A percentile compares a stretch with the other conserved stretches of the same genome.
phyloP scores from a whole-genome alignment of 2,329 filamentous ascomycete genomes.

The Elsinoe arachidis region DNA sequence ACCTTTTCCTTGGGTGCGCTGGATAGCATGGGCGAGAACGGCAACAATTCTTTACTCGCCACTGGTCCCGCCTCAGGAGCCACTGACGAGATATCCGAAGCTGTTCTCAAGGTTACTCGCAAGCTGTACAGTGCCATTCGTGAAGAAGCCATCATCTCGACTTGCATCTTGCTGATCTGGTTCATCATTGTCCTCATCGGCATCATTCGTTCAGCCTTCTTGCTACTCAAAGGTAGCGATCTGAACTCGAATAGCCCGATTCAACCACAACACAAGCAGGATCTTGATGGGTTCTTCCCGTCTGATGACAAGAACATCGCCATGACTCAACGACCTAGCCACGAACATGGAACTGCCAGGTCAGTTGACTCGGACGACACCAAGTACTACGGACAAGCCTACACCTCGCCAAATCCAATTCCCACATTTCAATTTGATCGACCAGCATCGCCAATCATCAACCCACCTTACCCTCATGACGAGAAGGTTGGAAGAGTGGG shows the following conservation, averaged over 20 bases:
- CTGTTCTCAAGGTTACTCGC: constrained; percentile 60
- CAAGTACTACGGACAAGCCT: constrained; percentile 36
- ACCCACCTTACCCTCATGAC: constrained; percentile 22
- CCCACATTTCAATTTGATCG: constrained; percentile 31
- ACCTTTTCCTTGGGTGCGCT: constrained; percentile 75
- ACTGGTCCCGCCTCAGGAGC: constrained; percentile 59
- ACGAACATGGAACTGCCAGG: constrained; percentile 27
- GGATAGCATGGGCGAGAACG: constrained; percentile 39
- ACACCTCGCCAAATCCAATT: constrained; percentile 38
- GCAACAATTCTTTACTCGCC: constrained; percentile 65
- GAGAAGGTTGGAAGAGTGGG: constrained; percentile 39
- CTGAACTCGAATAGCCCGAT: constrained; percentile 15
- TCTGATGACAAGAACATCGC: constrained; percentile 7
- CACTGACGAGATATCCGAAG: constrained; percentile 71
- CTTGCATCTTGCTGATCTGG: constrained; percentile 66
- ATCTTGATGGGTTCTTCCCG: constrained; percentile 18
- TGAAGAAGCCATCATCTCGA: constrained; percentile 72
- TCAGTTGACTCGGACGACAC: constrained; percentile 36
- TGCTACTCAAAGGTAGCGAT: constrained; percentile 47
- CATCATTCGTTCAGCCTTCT: constrained; percentile 51
- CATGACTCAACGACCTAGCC: constrained; percentile 28
- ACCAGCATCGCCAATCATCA: constrained; percentile 24
- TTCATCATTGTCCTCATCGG: constrained; percentile 68
- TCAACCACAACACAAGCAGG: constrained; percentile 17
- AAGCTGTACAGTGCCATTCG: constrained; percentile 60